Percentiles rank a stretch among this genome's conserved stretches.
Evolutionary conservation across 441 rosid species (phyloP).

Genomic region (Populus hybrid): DNA sequence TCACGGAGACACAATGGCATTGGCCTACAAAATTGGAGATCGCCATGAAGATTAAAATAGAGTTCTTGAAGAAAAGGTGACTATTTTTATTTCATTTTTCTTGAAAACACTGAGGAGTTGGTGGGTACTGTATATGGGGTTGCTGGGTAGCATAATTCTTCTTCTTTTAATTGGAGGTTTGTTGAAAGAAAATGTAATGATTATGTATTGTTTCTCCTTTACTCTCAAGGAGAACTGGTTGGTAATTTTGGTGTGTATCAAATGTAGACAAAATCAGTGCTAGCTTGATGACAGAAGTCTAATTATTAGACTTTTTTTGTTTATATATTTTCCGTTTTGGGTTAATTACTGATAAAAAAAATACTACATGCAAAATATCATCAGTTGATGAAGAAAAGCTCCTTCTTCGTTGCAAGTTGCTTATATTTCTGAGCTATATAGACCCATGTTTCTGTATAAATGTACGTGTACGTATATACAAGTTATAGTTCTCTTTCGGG

Average conservation of each 20-base stretch:
- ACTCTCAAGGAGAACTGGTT: constrained; percentile 8
- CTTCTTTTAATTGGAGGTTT: constrained; percentile 8
- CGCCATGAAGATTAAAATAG: constrained; percentile 42
- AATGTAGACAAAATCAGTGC: not conserved
- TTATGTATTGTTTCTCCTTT: constrained; percentile 10
- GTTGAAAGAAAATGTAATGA: constrained; percentile 6
- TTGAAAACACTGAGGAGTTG: constrained; percentile 3
- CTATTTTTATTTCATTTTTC: not conserved
- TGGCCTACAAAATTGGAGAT: constrained; percentile 61
- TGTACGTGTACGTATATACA: not conserved
- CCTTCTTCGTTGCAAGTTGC: not conserved
- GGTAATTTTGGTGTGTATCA: constrained; percentile 11
- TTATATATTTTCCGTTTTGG: not conserved
- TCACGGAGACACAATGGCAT: constrained; percentile 81
- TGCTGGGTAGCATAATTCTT: constrained; percentile 27
- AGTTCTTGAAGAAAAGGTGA: constrained; percentile 24
- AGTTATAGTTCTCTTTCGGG: not conserved
- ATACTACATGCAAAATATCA: not conserved
- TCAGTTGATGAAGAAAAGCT: not conserved
- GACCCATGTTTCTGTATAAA: not conserved
- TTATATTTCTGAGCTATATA: too few relatives aligned
- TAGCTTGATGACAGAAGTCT: constrained; percentile 8
- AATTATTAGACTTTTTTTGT: not conserved
- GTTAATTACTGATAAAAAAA: not conserved
- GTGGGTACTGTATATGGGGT: constrained; percentile 32